Percentiles rank a stretch among this genome's conserved stretches.
Evolutionary conservation across 163 green algal genomes (phyloP).

Genomic region (Scenedesmus sp.): DNA sequence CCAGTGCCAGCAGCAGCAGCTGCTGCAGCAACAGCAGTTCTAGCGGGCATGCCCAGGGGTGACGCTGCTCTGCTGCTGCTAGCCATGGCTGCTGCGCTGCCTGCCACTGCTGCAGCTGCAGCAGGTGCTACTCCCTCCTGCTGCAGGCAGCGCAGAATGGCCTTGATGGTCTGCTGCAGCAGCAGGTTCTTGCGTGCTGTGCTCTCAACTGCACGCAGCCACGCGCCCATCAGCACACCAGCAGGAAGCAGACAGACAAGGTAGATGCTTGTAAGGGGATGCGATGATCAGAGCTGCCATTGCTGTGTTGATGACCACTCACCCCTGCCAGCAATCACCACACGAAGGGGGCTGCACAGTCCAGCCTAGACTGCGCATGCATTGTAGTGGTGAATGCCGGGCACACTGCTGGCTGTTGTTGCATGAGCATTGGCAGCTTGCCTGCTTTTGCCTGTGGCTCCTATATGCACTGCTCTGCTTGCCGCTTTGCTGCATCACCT

Average conservation of each 20-base stretch:
- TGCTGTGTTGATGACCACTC: no score
- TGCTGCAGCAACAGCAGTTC: background rate
- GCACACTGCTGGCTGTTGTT: no score
- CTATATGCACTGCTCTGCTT: no score
- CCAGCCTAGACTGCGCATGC: no score
- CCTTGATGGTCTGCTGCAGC: conserved; percentile 49
- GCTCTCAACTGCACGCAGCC: conserved; percentile 36
- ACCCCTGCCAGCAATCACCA: no score
- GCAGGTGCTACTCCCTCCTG: conserved; percentile 11
- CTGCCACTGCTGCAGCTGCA: background rate
- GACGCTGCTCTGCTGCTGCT: no score
- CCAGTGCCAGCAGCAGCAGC: background rate
- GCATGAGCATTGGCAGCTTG: no score
- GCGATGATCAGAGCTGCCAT: no score
- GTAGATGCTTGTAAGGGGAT: background rate
- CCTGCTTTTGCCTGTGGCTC: no score
- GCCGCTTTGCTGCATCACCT: no score
- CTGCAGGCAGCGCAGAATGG: conserved; percentile 33
- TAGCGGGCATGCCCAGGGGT: background rate
- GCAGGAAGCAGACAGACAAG: background rate
- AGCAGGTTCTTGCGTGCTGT: conserved; percentile 46
- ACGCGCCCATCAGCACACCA: background rate
- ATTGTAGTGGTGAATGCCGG: no score
- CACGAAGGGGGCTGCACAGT: no score
- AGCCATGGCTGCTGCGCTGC: background rate